Evolutionary conservation across 805 yeast genomes (phyloP).

Genomic region (Blastobotrys americana): DNA sequence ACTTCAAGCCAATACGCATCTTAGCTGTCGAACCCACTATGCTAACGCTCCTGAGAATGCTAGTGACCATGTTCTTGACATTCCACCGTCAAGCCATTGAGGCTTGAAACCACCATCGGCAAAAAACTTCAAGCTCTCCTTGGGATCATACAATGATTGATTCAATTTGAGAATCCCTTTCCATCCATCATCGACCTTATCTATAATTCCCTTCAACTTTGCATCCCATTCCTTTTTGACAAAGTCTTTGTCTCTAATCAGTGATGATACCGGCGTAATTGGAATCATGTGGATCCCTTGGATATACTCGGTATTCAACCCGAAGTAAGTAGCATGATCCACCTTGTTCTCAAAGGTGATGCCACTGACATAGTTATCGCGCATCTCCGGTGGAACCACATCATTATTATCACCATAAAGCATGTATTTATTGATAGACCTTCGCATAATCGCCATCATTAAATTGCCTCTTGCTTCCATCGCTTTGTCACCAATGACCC

Average conservation of each 20-base stretch:
- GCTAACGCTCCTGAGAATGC: constrained; percentile 47
- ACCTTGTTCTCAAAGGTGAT: constrained; percentile 65
- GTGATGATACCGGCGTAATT: constrained; percentile 53
- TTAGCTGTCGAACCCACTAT: background rate
- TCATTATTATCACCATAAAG: constrained; percentile 42
- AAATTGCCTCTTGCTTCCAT: constrained; percentile 52
- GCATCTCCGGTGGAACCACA: constrained; percentile 45
- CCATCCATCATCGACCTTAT: constrained; percentile 46
- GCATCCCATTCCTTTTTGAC: constrained; percentile 54
- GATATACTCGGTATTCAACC: constrained; percentile 51
- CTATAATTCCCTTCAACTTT: constrained; percentile 38
- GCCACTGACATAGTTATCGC: constrained; percentile 58
- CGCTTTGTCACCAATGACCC: constrained; percentile 43
- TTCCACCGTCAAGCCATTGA: constrained; percentile 68
- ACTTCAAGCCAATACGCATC: constrained; percentile 20
- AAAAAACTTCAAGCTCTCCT: constrained; percentile 54
- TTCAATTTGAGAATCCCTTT: constrained; percentile 64
- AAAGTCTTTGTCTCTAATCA: constrained; percentile 45
- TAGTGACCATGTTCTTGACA: constrained; percentile 79
- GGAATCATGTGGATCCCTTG: constrained; percentile 81
- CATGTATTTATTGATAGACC: constrained; percentile 52
- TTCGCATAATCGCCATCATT: constrained; percentile 48
- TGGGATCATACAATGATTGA: constrained; percentile 66
- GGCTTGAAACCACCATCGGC: constrained; percentile 44
- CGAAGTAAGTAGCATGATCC: constrained; percentile 68